Evolutionary conservation across 768 basidiomycete genomes (phyloP).

Genomic region (Collybia nuda): DNA sequence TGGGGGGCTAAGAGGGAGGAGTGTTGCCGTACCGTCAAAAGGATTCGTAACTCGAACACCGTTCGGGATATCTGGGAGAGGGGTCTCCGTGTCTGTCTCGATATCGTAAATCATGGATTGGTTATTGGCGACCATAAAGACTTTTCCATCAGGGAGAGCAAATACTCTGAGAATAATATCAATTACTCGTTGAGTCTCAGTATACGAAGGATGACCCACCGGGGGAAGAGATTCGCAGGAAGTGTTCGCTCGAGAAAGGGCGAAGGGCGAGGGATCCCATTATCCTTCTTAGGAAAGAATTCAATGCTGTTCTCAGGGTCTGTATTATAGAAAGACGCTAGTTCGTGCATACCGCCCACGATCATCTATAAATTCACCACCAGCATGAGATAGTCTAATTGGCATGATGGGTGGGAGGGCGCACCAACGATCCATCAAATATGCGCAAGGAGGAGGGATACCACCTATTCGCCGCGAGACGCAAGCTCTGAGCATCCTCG

Average conservation of each 20-base stretch:
- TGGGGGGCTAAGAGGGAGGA: constrained; percentile 36
- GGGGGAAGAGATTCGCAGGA: constrained; percentile 17
- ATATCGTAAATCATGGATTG: constrained; percentile 42
- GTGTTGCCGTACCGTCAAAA: constrained; percentile 34
- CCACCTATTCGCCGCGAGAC: constrained; percentile 38
- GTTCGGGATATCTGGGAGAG: constrained; percentile 43
- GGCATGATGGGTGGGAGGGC: constrained; percentile 30
- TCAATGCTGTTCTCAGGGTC: constrained; percentile 18
- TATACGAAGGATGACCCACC: constrained; percentile 12
- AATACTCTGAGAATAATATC: constrained; percentile 14
- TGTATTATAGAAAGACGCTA: neutral
- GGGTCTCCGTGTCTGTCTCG: constrained; percentile 35
- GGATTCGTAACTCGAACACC: constrained; percentile 41
- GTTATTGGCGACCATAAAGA: constrained; percentile 41
- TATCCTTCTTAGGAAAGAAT: constrained; percentile 35
- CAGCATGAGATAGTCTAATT: constrained; percentile 14
- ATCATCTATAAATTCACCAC: constrained; percentile 22
- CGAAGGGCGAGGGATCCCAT: constrained; percentile 24
- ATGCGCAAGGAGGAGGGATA: constrained; percentile 38
- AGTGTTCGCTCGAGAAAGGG: constrained; percentile 21
- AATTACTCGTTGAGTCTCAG: constrained; percentile 6
- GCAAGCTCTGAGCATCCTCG: constrained; percentile 21
- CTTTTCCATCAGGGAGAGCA: constrained; percentile 38
- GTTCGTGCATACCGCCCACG: neutral
- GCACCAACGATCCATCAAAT: constrained; percentile 31